These are phyloP conservation scores for Scedosporium dehoogii DNA, from an alignment of 2,329 filamentous ascomycete species.

Conservation along the genomic window DNA sequence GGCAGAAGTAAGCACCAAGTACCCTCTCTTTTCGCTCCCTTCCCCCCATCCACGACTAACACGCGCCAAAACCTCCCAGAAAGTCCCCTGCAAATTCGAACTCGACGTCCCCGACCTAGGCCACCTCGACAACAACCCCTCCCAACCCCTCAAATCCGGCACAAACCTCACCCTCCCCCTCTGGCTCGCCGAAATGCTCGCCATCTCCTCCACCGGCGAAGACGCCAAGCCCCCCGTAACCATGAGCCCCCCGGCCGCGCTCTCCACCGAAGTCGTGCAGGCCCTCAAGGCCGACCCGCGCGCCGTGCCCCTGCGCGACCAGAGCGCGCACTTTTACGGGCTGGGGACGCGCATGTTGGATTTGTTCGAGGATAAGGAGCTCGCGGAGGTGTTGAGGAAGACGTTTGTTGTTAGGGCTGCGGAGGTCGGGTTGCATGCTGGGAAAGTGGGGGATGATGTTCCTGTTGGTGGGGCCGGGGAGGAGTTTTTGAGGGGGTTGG, in stretches of 20 bases:
- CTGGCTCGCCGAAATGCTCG: constrained; percentile 93
- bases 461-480: constrained; percentile 43
- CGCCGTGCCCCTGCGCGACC: constrained; percentile 71
- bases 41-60: constrained; percentile 21
- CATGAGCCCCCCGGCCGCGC: constrained; percentile 69
- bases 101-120: constrained; percentile 79
- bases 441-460: constrained; percentile 64
- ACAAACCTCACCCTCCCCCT: constrained; percentile 76
- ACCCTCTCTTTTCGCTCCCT: background rate
- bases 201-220: constrained; percentile 47
- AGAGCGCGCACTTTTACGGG: constrained; percentile 81
- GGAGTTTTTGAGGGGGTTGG: constrained; percentile 79
- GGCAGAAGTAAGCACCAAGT: constrained; percentile 51
- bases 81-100: constrained; percentile 93
- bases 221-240: constrained; percentile 55
- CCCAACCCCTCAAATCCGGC: constrained; percentile 62
- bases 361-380: constrained; percentile 70
- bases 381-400: constrained; percentile 65
- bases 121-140: constrained; percentile 76
- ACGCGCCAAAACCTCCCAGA: constrained; percentile 42
- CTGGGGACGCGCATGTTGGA: constrained; percentile 80
- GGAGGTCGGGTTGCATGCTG: constrained; percentile 80
- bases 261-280: constrained; percentile 72
- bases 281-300: constrained; percentile 85
- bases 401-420: constrained; percentile 74